These are phyloP conservation scores for Eremomyces bilateralis DNA, from an alignment of 495 filamentous ascomycete genomes.

Conservation along the genomic window DNA sequence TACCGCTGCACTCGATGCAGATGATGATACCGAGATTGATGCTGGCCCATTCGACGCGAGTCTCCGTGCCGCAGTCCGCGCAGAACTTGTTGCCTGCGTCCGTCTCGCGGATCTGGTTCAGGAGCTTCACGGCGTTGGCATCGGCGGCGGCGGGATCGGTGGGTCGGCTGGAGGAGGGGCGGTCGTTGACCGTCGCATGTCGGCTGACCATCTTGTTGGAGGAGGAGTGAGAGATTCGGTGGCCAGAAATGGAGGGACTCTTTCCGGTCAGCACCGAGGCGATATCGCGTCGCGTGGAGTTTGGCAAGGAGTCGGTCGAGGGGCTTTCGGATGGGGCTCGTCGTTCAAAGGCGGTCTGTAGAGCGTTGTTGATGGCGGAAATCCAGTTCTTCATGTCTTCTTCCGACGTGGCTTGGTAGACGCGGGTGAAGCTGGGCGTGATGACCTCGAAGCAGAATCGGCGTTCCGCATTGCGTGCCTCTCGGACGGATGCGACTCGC, in stretches of 20 bases:
- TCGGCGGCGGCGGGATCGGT: slow-evolving; percentile 41
- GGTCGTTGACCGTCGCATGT: slow-evolving; percentile 74
- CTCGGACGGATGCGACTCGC: slow-evolving; percentile 86
- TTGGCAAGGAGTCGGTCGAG: slow-evolving; percentile 17
- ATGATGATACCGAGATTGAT: slow-evolving; percentile 93
- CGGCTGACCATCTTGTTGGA: slow-evolving; percentile 36
- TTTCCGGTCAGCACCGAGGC: slow-evolving; percentile 90
- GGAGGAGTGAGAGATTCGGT: slow-evolving; percentile 24
- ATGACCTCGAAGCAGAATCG: slow-evolving; percentile 98
- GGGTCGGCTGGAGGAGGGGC: slow-evolving; percentile 55
- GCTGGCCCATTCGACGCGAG: slow-evolving; percentile 95
- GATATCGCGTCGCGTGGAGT: slow-evolving; percentile 45
- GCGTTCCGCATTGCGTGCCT: slow-evolving; percentile 81
- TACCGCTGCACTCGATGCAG: slow-evolving; percentile 96
- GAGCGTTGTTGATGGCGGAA: slow-evolving; percentile 82
- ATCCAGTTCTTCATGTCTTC: slow-evolving; percentile 98
- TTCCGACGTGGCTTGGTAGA: slow-evolving; percentile 94
- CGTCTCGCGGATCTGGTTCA: slow-evolving; percentile 70
- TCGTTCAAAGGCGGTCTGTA: slow-evolving; percentile 86
- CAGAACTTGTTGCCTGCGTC: slow-evolving; percentile 90
- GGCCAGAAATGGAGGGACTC: slow-evolving; percentile 48
- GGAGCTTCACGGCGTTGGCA: slow-evolving; percentile 62
- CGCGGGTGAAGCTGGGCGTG: slow-evolving; percentile 85
- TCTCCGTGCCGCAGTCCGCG: slow-evolving; percentile 78
- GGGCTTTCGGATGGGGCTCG: slow-evolving; percentile 30